Base-by-base conservation (phyloP, 2,329 filamentous ascomycete species). In the Tolypocladium nubicola region DNA sequence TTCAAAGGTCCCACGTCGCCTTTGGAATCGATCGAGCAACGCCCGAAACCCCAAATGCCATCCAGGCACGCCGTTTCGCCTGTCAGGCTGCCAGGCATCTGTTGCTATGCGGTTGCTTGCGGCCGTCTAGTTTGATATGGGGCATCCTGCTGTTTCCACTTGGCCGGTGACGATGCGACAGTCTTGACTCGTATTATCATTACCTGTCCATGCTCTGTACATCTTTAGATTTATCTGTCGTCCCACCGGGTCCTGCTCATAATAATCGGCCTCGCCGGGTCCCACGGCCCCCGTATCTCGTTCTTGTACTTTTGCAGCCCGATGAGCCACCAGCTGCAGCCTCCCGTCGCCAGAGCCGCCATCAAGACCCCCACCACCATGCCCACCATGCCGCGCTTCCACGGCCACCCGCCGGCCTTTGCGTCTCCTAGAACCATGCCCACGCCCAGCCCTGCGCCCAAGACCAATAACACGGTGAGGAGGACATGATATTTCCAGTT, bases 251-350 rank as follows among this genome's bases (percentile, higher is more conserved):
- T 76, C 58, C 84, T 77, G 65, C 86, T 86, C 67, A 90, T 84
- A 61, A 94, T 92, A 57, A 94, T 83, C 11, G 94, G 94, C 68
- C 92, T 81, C 8, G 94, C 94, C 23, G 93, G 92, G 75, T 99
- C 94, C 94, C 94, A 99, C 1, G 94, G 94, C 49, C 94, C 94
- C 67, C 92, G 90, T 63, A 99, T 97, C 74, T 97, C 94, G 70
- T 97, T 97, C 78, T 99, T 99, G 74, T 97, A 99, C 75, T 96
- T 93, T 74, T 99, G 94, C 71, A 99, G 73, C 10, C 91, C 89
- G 67, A 99, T 97, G 61, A 99, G 75, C 92, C 94, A 97, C 93
- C 92, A 97, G 69, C 90, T 96, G 70, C 92, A 97, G 14, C 91
- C 87, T 1, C 93, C 94, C 84, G 97, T 96, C 2, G 85, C 86